Conservation (phyloP, 352 stramenopile species). For the Phytophthora sp. region DNA sequence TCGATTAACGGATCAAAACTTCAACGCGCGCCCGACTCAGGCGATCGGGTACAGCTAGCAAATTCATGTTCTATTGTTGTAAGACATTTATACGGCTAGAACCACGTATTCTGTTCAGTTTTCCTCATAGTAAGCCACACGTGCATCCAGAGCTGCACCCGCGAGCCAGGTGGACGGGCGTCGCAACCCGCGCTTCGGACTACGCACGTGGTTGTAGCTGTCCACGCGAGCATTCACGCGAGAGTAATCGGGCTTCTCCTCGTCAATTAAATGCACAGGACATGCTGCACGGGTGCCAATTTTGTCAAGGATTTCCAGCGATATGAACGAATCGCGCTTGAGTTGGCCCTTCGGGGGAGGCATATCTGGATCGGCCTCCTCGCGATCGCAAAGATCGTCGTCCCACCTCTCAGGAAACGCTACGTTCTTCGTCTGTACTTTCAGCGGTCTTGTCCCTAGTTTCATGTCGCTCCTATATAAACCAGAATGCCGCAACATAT, state of each 20-base stretch:
- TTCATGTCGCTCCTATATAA: constrained; percentile 72
- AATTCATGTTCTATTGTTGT: constrained; percentile 8
- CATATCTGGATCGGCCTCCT: constrained; percentile 58
- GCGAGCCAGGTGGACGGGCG: constrained; percentile 65
- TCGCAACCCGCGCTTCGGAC: constrained; percentile 51
- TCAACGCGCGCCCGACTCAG: constrained; percentile 25
- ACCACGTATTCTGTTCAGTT: no score
- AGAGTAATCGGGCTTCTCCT: constrained; percentile 64
- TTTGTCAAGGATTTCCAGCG: constrained; percentile 76
- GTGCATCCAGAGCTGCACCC: constrained; percentile 34
- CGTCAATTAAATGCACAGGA: constrained; percentile 68
- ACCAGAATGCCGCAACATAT: background rate
- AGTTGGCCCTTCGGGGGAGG: constrained; percentile 61
- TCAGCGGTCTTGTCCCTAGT: constrained; percentile 64
- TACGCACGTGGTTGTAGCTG: constrained; percentile 64
- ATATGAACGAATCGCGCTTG: constrained; percentile 54
- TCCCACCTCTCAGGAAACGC: constrained; percentile 49
- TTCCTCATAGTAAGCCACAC: constrained; percentile 29
- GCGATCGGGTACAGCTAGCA: constrained; percentile 5
- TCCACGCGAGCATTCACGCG: constrained; percentile 58
- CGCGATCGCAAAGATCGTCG: constrained; percentile 26
- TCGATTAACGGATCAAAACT: constrained; percentile 7
- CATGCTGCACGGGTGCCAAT: constrained; percentile 76
- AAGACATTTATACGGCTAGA: background rate
- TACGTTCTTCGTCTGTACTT: constrained; percentile 50